phyloP scores from a whole-genome alignment of 2,329 filamentous ascomycete species.

The Aspergillus sergii region DNA sequence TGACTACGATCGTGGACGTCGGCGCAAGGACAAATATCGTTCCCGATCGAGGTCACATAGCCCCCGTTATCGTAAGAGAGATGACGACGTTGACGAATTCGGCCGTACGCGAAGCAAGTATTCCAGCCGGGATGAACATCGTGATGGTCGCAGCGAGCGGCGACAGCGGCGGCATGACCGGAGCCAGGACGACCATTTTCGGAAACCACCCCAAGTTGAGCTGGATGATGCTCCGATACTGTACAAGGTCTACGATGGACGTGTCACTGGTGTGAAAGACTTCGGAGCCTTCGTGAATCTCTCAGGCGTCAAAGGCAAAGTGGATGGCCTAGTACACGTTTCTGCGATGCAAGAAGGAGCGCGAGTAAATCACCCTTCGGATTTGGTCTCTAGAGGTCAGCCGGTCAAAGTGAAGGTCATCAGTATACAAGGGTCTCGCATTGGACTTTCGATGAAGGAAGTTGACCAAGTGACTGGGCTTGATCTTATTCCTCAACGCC shows the following conservation, averaged over 20 bases:
- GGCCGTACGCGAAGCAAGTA: conserved; percentile 51
- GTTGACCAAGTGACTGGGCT: conserved; percentile 87
- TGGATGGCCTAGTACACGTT: conserved; percentile 91
- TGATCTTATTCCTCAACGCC: conserved; percentile 76
- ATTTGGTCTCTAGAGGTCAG: conserved; percentile 79
- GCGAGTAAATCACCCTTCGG: conserved; percentile 88
- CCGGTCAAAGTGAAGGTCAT: conserved; percentile 89
- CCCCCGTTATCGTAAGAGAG: conserved; percentile 41
- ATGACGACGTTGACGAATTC: conserved; percentile 63
- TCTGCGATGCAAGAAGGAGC: conserved; percentile 83
- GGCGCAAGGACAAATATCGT: conserved; percentile 44
- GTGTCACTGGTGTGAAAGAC: conserved; percentile 89
- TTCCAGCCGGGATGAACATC: conserved; percentile 39
- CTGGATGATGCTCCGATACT: conserved; percentile 79
- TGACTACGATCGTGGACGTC: conserved; percentile 52
- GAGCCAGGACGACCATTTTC: conserved; percentile 58
- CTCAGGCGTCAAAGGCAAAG: conserved; percentile 81
- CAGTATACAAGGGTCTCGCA: conserved; percentile 77
- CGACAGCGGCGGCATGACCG: conserved; percentile 41
- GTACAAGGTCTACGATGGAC: conserved; percentile 86
- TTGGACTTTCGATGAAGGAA: conserved; percentile 95
- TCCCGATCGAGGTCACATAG: conserved; percentile 58
- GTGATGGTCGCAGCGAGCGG: conserved; percentile 49
- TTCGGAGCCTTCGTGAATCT: conserved; percentile 96
- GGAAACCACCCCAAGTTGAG: conserved; percentile 68